Conservation (phyloP, 345 rosid species). For the Rhodamnia rubescens region DNA sequence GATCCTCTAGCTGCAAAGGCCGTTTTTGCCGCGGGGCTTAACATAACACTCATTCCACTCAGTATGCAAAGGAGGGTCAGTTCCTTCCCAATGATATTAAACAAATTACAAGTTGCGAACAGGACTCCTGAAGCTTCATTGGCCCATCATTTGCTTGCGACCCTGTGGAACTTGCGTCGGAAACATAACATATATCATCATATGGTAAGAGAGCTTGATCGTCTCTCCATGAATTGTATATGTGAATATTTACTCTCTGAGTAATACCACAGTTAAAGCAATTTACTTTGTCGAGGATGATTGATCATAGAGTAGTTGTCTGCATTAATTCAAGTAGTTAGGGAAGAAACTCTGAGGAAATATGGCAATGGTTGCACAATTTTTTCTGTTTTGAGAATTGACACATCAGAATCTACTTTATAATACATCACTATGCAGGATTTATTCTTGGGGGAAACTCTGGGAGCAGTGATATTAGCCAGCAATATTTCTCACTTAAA, state of each 20-base stretch:
- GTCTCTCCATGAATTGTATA: not conserved
- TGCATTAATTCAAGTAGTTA: not conserved
- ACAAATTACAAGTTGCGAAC: constrained; percentile 7
- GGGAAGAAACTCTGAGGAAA: not conserved
- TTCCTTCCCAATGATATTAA: constrained; percentile 27
- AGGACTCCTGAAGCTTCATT: constrained; percentile 56
- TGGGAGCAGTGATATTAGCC: constrained; percentile 62
- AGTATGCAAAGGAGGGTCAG: constrained; percentile 33
- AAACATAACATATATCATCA: constrained; percentile 49
- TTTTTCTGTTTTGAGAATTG: not conserved
- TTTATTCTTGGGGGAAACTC: constrained; percentile 65
- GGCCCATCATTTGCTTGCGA: constrained; percentile 31
- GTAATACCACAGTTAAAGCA: not conserved
- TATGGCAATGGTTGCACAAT: not conserved
- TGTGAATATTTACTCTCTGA: not conserved
- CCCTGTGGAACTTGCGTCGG: constrained; percentile 33
- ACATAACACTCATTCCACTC: constrained; percentile 71
- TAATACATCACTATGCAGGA: constrained; percentile 24
- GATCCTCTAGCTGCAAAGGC: constrained; percentile 78
- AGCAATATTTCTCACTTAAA: constrained; percentile 24
- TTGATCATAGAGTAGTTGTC: not conserved
- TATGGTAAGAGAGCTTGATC: constrained; percentile 22
- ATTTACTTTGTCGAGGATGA: not conserved
- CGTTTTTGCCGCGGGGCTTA: constrained; percentile 43
- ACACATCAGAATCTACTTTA: not conserved